Evolutionary conservation across 331 rosid species (phyloP).

Genomic region (Acacia concinna): DNA sequence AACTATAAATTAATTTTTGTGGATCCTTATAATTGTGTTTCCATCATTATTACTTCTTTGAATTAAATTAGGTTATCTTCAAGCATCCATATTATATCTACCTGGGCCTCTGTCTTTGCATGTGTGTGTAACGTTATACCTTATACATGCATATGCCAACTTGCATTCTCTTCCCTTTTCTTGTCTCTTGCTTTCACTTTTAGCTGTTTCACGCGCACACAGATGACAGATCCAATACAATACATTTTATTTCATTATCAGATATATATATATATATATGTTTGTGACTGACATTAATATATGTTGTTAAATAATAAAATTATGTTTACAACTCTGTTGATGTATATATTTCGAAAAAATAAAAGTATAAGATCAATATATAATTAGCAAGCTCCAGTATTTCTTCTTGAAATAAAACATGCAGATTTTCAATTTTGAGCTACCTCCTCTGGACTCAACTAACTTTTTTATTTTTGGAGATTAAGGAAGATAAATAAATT

Average conservation of each 20-base stretch:
- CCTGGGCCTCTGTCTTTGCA: not conserved
- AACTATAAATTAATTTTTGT: not conserved
- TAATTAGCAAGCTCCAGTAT: too few relatives aligned
- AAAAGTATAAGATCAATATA: too few relatives aligned
- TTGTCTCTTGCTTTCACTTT: not conserved
- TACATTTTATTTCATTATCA: too few relatives aligned
- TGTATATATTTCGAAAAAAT: too few relatives aligned
- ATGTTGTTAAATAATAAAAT: not conserved
- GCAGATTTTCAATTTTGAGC: not conserved
- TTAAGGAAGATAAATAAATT: too few relatives aligned
- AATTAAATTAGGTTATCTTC: conserved; percentile 9
- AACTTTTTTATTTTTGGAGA: too few relatives aligned
- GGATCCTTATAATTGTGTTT: not conserved
- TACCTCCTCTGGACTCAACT: too few relatives aligned
- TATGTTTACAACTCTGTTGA: not conserved
- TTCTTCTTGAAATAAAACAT: too few relatives aligned
- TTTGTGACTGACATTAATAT: not conserved
- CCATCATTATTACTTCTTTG: not conserved
- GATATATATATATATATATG: not conserved
- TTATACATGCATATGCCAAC: not conserved
- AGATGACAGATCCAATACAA: not conserved
- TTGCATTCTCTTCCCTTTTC: not conserved
- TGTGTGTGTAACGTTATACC: not conserved
- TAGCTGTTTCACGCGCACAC: too few relatives aligned
- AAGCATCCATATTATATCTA: not conserved